Evolutionary conservation across 2,329 filamentous ascomycete genomes (phyloP).

Genomic region (Aureobasidium musti): DNA sequence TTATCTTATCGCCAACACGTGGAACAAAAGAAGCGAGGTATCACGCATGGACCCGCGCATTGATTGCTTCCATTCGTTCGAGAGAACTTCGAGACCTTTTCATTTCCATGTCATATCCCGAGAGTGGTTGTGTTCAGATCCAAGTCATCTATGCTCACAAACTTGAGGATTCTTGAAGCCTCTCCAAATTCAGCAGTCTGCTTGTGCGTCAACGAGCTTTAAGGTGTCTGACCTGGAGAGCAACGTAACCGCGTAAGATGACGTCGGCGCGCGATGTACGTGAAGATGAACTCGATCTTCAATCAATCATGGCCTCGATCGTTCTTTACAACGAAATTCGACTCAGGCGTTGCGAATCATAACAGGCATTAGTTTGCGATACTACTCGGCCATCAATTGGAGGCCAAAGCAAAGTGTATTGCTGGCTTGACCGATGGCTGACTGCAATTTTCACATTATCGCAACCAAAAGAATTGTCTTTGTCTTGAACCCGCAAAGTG

Average conservation of each 20-base stretch:
- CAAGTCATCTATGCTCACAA: background rate
- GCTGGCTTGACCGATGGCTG: background rate
- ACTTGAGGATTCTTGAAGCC: background rate
- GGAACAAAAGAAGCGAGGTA: background rate
- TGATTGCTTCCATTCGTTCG: background rate
- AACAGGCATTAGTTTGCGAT: background rate
- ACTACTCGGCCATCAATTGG: background rate
- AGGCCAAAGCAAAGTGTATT: background rate
- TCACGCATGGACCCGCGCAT: background rate
- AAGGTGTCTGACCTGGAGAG: background rate
- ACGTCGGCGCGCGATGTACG: background rate
- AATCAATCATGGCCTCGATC: constrained; percentile 13
- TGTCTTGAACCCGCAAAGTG: background rate
- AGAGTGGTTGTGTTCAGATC: background rate
- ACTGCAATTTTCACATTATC: background rate
- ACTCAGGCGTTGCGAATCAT: constrained; percentile 14
- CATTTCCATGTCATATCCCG: background rate
- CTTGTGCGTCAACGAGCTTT: background rate
- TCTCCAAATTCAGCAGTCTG: background rate
- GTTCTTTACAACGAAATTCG: background rate
- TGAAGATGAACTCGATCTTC: background rate
- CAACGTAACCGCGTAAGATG: constrained; percentile 2
- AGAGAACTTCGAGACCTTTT: constrained; percentile 5
- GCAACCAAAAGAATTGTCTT: background rate
- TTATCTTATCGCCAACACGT: constrained; percentile 24